These are phyloP conservation scores for Talaromyces sp. DNA, from an alignment of 2,329 filamentous ascomycete species.

Conservation along the genomic window DNA sequence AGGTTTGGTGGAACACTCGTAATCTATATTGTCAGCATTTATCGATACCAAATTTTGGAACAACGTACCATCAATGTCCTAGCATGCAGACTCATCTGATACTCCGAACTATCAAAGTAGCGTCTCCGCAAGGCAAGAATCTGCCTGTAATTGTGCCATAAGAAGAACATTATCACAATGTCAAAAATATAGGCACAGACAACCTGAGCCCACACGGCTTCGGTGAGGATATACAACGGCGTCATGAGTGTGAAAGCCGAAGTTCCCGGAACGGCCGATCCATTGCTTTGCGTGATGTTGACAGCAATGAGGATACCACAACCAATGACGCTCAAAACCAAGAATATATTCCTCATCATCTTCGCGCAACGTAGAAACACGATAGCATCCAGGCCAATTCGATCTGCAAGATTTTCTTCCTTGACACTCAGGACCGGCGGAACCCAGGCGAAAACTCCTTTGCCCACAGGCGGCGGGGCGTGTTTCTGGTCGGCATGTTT, in stretches of 20 bases:
- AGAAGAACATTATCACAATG: conserved; percentile 69
- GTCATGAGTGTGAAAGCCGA: conserved; percentile 47
- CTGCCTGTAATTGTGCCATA: conserved; percentile 87
- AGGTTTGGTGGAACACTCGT: conserved; percentile 78
- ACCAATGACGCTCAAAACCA: conserved; percentile 67
- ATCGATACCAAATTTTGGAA: background rate
- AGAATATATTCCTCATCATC: conserved; percentile 92
- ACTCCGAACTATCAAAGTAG: conserved; percentile 84
- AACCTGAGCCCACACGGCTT: conserved; percentile 59
- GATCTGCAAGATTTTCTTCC: conserved; percentile 73
- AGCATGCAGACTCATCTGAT: conserved; percentile 81
- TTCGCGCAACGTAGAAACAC: conserved; percentile 83
- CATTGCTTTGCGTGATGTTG: conserved; percentile 59
- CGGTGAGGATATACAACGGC: conserved; percentile 47
- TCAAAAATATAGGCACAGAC: conserved; percentile 64
- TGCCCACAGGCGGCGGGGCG: conserved; percentile 79
- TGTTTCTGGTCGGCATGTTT: conserved; percentile 91
- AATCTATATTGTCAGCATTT: conserved; percentile 49
- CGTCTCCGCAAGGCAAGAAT: conserved; percentile 67
- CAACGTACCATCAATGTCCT: conserved; percentile 54
- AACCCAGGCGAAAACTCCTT: conserved; percentile 85
- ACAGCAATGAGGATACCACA: conserved; percentile 77
- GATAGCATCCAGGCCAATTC: conserved; percentile 85
- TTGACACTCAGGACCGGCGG: conserved; percentile 71
- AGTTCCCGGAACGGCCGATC: conserved; percentile 24